Evolutionary conservation across 345 rosid species (phyloP).

Genomic region (Syzygium aqueum): DNA sequence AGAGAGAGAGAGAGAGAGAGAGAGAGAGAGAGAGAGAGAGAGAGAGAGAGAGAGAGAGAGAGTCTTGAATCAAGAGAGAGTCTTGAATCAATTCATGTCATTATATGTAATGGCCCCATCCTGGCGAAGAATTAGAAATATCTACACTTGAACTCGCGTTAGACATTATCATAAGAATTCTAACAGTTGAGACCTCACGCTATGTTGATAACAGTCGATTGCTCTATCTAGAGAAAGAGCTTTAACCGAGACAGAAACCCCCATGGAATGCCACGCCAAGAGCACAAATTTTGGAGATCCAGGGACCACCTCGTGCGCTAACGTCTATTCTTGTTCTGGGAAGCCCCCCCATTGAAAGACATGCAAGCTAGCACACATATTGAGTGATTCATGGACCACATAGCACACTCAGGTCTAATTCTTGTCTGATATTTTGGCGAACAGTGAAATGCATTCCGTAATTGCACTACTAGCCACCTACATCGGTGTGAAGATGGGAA

Average conservation of each 20-base stretch:
- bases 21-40: too few species aligned
- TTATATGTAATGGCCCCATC: not conserved
- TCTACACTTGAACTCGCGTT: not conserved
- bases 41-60: too few species aligned
- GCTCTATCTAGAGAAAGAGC: not conserved
- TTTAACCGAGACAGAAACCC: not conserved
- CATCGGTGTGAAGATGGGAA: not conserved
- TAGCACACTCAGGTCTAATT: not conserved
- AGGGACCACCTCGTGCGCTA: not conserved
- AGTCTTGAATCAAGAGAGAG: too few species aligned
- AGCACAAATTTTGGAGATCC: not conserved
- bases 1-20: too few species aligned
- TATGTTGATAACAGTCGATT: not conserved
- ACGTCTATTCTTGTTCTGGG: not conserved
- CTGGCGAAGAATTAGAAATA: not conserved
- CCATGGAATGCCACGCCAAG: not conserved
- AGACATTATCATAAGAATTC: not conserved
- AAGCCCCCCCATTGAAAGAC: not conserved
- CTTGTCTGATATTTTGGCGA: not conserved
- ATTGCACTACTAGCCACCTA: not conserved
- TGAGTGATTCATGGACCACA: not conserved
- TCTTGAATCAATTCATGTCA: not conserved
- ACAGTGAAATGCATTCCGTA: not conserved
- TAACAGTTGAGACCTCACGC: not conserved
- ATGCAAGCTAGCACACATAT: not conserved